These are phyloP conservation scores for Plasmodium vivax DNA, from an alignment of 169 alveolate species.

Conservation along the genomic window DNA sequence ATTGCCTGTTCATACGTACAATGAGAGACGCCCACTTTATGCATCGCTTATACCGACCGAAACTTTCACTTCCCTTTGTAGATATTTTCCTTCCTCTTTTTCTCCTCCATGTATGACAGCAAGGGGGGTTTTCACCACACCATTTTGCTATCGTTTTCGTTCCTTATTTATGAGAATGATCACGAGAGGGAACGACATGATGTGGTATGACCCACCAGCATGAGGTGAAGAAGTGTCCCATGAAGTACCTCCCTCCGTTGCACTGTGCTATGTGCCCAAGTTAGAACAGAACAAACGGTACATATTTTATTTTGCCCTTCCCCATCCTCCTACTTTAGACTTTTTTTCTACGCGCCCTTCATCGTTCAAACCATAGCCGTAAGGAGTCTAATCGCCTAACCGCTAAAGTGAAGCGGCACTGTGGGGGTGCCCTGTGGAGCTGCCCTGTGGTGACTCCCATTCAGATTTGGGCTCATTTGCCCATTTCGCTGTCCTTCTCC, in stretches of 20 bases:
- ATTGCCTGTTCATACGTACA: no score
- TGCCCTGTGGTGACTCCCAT: not conserved
- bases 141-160: not conserved
- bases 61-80: conserved; percentile 1
- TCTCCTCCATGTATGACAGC: conserved; percentile 48
- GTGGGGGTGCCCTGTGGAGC: no score
- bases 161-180: not conserved
- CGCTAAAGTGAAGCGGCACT: not conserved
- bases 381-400: not conserved
- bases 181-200: not conserved
- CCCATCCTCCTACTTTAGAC: conserved; percentile 8
- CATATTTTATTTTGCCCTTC: not conserved
- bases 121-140: not conserved
- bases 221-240: not conserved
- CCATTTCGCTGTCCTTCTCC: not conserved
- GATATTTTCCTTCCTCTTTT: conserved; percentile 65
- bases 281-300: not conserved
- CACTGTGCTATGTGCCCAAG: not conserved
- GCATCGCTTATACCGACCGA: not conserved
- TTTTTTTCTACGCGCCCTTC: conserved; percentile 58
- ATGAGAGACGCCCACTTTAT: not conserved
- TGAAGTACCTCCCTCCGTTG: not conserved
- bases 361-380: conserved; percentile 66
- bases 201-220: not conserved
- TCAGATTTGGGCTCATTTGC: not conserved